These are phyloP conservation scores for Corinectria fuckeliana DNA, from an alignment of 2,329 filamentous ascomycete species.

Conservation along the genomic window DNA sequence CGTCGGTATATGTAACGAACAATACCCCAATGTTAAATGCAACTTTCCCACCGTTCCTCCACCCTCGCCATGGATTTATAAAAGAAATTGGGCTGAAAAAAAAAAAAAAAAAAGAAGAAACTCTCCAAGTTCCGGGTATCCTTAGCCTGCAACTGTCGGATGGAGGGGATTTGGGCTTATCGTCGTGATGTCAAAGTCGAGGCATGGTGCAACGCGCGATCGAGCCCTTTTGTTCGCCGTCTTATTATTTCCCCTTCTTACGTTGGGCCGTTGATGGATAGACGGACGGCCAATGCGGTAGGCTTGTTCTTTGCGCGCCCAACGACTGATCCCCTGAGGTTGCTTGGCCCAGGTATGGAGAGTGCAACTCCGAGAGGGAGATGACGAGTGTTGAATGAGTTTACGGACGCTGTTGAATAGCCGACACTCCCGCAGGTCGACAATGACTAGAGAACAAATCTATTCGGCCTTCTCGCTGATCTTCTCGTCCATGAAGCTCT, in stretches of 20 bases:
- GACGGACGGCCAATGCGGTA: background rate
- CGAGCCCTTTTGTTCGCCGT: background rate
- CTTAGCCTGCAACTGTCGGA: constrained; percentile 16
- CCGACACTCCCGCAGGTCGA: background rate
- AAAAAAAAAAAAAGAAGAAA: constrained; percentile 12
- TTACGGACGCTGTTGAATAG: background rate
- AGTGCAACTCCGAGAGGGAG: background rate
- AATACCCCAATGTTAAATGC: too few relatives aligned
- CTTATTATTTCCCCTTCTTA: background rate
- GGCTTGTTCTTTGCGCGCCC: background rate
- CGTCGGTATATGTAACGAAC: too few relatives aligned
- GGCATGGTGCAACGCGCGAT: background rate
- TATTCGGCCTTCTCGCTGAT: constrained; percentile 46
- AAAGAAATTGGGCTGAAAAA: too few relatives aligned
- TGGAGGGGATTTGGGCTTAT: background rate
- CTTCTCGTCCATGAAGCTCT: constrained; percentile 44
- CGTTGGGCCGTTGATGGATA: background rate
- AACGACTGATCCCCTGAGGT: background rate
- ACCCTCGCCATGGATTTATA: too few relatives aligned
- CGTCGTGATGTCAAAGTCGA: constrained; percentile 5
- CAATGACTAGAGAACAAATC: too few relatives aligned
- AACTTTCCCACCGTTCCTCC: too few relatives aligned
- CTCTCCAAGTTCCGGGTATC: constrained; percentile 18
- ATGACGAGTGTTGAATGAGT: background rate
- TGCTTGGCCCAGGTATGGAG: background rate